Conservation (phyloP, 2,329 filamentous ascomycete genomes). For the Cercospora sesami region DNA sequence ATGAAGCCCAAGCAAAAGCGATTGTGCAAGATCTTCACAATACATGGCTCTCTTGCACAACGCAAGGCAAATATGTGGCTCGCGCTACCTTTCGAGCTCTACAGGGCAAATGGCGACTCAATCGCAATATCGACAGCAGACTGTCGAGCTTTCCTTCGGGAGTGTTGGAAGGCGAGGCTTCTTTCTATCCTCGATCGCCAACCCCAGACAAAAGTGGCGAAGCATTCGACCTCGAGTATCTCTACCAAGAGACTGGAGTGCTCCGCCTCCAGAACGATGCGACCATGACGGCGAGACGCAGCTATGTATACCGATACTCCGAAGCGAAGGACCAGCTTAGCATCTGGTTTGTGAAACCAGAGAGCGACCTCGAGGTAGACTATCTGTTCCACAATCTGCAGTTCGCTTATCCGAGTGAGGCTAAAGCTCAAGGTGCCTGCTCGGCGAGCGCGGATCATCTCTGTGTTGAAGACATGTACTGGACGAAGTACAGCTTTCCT, state of each 20-base stretch:
- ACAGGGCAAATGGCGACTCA: constrained; percentile 37
- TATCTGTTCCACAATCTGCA: constrained; percentile 72
- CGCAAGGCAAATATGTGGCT: constrained; percentile 32
- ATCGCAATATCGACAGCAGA: constrained; percentile 32
- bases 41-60: constrained; percentile 29
- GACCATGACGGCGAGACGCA: constrained; percentile 59
- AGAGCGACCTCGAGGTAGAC: constrained; percentile 63
- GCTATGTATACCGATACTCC: constrained; percentile 73
- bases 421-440: constrained; percentile 53
- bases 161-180: constrained; percentile 32
- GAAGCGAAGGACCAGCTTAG: constrained; percentile 61
- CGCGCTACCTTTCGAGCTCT: constrained; percentile 37
- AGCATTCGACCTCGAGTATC: constrained; percentile 36
- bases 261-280: constrained; percentile 28
- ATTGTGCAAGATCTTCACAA: constrained; percentile 52
- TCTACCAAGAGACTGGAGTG: constrained; percentile 37
- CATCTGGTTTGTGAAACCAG: constrained; percentile 69
- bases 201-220: constrained; percentile 27
- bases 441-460: constrained; percentile 65
- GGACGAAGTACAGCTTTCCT: constrained; percentile 65
- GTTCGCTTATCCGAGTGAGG: constrained; percentile 50
- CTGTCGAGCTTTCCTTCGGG: constrained; percentile 33
- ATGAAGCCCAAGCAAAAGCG: constrained; percentile 44
- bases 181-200: constrained; percentile 35
- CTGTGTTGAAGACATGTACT: constrained; percentile 69